Evolutionary conservation across 1,139 yeast species (phyloP).

Genomic region (Hyphopichia burtonii): DNA sequence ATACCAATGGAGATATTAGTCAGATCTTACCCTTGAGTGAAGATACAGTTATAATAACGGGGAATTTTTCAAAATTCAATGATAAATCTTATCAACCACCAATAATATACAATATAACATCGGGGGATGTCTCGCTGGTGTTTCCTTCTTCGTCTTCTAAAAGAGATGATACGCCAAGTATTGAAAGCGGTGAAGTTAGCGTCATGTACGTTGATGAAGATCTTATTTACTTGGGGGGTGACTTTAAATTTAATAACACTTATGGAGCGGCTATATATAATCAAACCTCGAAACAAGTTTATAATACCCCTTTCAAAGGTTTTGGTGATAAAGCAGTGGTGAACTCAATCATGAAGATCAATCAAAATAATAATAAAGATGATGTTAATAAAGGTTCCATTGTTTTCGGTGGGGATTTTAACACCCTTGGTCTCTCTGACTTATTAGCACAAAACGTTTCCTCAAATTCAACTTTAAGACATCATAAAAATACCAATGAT

Average conservation of each 20-base stretch:
- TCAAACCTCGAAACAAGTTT: constrained; percentile 38
- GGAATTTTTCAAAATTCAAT: constrained; percentile 37
- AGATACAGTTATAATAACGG: constrained; percentile 44
- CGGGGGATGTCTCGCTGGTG: constrained; percentile 41
- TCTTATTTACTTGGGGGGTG: constrained; percentile 78
- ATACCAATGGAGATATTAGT: constrained; percentile 33
- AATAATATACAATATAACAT: constrained; percentile 51
- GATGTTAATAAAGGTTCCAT: constrained; percentile 39
- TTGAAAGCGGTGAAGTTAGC: constrained; percentile 50
- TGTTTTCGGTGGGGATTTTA: constrained; percentile 78
- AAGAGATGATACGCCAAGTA: constrained; percentile 22
- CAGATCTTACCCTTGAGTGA: constrained; percentile 25
- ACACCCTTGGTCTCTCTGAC: constrained; percentile 56
- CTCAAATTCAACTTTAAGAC: constrained; percentile 20
- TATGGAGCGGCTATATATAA: constrained; percentile 71
- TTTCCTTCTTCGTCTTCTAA: constrained; percentile 16
- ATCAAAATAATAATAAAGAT: constrained; percentile 25
- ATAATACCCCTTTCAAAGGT: constrained; percentile 70
- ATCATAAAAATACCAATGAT: constrained; percentile 28
- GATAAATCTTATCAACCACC: constrained; percentile 46
- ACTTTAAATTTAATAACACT: constrained; percentile 54
- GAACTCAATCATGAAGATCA: constrained; percentile 60
- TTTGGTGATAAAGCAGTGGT: constrained; percentile 62
- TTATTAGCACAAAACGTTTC: constrained; percentile 36
- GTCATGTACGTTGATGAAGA: constrained; percentile 49